Base-by-base conservation (phyloP, 1,284 basidiomycete species). In the Pseudozyma flocculosa region DNA sequence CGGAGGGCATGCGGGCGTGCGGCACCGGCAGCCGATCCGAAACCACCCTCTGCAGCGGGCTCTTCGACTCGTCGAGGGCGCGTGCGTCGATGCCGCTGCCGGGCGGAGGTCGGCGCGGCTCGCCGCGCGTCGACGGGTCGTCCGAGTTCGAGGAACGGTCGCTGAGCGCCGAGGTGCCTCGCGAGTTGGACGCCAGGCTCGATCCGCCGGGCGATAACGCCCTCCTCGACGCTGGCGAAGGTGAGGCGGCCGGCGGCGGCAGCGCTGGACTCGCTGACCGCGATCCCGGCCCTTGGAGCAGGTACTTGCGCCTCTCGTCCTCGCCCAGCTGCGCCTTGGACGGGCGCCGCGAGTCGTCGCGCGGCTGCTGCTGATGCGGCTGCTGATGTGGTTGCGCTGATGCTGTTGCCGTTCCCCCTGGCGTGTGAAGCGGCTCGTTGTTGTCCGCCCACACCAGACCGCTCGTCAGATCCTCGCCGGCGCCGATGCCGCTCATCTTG, bases 401-500 rank as follows among this genome's bases (percentile, higher is more conserved):
- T 34, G 21, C 38, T 37, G 17, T 32, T 34, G 38, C 42, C 34
- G n/a, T 42, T 18, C 23, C 47, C 34, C 23, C n/a, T 19, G 23
- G 38, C 18, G 17, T 32, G n/a, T n/a, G n/a, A n/a, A n/a, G n/a
- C n/a, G n/a, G 34, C 14, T 44, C 48, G 7, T 34, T 29, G 10
- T 37, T n/a, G 2, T 63, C 45, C 0, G 48, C 51, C 70, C 70
- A 72, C 2, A 70, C 43, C 24, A 72, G 43, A 2, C 68, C 70
- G 40, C 48, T 55, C 1, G 42, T 46, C 30, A 70, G 68, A n/a
- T 66, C 65, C 13, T 72, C 70, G 22, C 42, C 24, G 17, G 22
- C 15, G n/a, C 71, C 71, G 21, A 73, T 58, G 30, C 71, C 64
- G 26, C 61, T 65, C 18, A 42, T 45, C 38, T 32, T 59, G 49